Evolutionary conservation across 2,329 filamentous ascomycete genomes (phyloP).

Genomic region (Amphichorda felina): DNA sequence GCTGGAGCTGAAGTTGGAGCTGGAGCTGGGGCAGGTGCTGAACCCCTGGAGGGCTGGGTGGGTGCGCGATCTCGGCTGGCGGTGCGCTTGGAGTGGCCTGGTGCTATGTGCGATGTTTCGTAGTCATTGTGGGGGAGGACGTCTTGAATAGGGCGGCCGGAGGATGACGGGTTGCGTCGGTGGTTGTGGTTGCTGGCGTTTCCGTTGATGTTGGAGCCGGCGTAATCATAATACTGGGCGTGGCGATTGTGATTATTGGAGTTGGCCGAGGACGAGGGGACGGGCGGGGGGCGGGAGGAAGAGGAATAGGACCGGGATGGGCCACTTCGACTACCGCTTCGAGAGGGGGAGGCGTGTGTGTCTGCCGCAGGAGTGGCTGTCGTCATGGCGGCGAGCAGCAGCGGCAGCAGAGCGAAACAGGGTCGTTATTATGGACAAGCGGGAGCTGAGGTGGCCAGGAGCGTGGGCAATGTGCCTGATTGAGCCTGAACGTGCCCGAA

Average conservation of each 20-base stretch:
- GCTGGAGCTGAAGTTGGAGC: not conserved
- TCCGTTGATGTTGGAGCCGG: not conserved
- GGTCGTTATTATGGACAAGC: too few relatives aligned
- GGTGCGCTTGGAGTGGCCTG: constrained; percentile 46
- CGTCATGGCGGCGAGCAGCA: constrained; percentile 1
- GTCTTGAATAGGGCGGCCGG: constrained; percentile 12
- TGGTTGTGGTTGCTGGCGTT: constrained; percentile 1
- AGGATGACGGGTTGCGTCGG: constrained; percentile 4
- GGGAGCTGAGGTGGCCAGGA: too few relatives aligned
- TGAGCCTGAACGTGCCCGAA: too few relatives aligned
- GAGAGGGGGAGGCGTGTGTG: constrained; percentile 2
- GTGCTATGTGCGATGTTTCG: constrained; percentile 57
- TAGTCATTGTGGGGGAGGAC: constrained; percentile 52
- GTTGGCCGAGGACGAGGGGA: constrained; percentile 9
- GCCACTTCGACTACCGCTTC: constrained; percentile 6
- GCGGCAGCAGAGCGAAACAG: too few relatives aligned
- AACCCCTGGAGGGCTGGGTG: constrained; percentile 35
- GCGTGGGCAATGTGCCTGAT: too few relatives aligned
- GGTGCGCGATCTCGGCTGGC: constrained; percentile 48
- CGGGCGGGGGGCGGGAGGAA: constrained; percentile 10
- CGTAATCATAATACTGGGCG: constrained; percentile 1
- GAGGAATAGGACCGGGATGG: constrained; percentile 22
- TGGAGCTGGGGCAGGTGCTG: constrained; percentile 22
- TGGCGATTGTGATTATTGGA: constrained; percentile 3
- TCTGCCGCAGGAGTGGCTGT: not conserved